Evolutionary conservation across 1,284 basidiomycete genomes (phyloP).

Genomic region (Rhodotorula sp.): DNA sequence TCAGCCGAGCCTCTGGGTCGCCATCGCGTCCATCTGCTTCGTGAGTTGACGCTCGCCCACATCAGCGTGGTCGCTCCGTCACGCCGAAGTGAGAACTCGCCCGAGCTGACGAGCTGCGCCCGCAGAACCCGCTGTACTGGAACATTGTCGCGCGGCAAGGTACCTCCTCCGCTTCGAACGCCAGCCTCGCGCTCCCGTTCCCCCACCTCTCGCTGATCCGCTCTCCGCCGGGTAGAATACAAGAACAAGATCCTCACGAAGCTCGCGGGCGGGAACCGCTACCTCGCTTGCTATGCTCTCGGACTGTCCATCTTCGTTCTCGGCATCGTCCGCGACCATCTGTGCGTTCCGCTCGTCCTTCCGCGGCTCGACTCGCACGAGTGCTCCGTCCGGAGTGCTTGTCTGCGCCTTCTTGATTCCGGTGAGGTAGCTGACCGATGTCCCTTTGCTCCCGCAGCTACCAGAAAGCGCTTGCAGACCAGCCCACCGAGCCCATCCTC

Average conservation of each 20-base stretch:
- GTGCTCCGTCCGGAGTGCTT: too few relatives aligned
- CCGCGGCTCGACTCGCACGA: slow-evolving; percentile 30
- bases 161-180: slow-evolving; percentile 52
- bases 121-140: slow-evolving; percentile 90
- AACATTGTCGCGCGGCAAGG: slow-evolving; percentile 93
- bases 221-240: slow-evolving; percentile 64
- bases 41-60: slow-evolving; percentile 4
- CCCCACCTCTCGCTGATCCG: not conserved
- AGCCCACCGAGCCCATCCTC: slow-evolving; percentile 59
- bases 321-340: slow-evolving; percentile 78
- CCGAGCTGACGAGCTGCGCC: not conserved
- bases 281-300: slow-evolving; percentile 83
- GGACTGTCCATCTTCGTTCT: slow-evolving; percentile 85
- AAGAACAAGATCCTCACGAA: slow-evolving; percentile 82
- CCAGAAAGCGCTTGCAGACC: slow-evolving; percentile 68
- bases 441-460: slow-evolving; percentile 57
- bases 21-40: slow-evolving; percentile 56
- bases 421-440: too few relatives aligned
- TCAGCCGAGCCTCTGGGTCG: slow-evolving; percentile 66
- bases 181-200: not conserved
- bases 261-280: slow-evolving; percentile 70
- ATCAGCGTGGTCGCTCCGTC: not conserved
- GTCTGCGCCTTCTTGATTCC: not conserved
- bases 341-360: slow-evolving; percentile 60
- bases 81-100: not conserved